Evolutionary conservation across 768 basidiomycete species (phyloP).

Genomic region (Mycena maculata): DNA sequence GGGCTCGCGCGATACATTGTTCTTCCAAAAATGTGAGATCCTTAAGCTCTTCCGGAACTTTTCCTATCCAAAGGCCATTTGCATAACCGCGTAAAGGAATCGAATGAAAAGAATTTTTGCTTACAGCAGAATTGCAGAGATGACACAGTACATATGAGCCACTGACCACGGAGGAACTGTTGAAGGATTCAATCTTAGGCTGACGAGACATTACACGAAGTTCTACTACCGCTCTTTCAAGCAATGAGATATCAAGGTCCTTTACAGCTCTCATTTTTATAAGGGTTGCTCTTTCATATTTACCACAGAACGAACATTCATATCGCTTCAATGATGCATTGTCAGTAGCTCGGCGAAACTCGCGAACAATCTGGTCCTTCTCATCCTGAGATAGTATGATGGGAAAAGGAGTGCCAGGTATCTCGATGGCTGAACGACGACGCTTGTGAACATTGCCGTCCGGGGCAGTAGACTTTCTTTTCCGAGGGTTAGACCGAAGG

Average conservation of each 20-base stretch:
- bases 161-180: slow-evolving; percentile 1
- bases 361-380: slow-evolving; percentile 20
- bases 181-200: slow-evolving; percentile 16
- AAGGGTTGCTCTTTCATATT: neutral
- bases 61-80: too few relatives aligned
- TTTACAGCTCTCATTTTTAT: neutral
- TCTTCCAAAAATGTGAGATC: too few relatives aligned
- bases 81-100: slow-evolving; percentile 35
- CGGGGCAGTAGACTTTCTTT: neutral
- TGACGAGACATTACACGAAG: slow-evolving; percentile 17
- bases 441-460: neutral
- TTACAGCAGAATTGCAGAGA: slow-evolving; percentile 24
- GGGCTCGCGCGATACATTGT: too few relatives aligned
- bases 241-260: slow-evolving; percentile 31
- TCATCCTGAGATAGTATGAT: slow-evolving; percentile 17
- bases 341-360: slow-evolving; percentile 1
- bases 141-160: slow-evolving; percentile 19
- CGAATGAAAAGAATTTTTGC: slow-evolving; percentile 7
- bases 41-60: too few relatives aligned
- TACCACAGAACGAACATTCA: slow-evolving; percentile 30
- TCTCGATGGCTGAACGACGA: neutral
- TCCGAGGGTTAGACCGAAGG: slow-evolving; percentile 3
- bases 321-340: neutral
- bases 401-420: neutral
- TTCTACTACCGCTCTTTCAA: slow-evolving; percentile 16